Evolutionary conservation across 495 filamentous ascomycete species (phyloP), one percentile per base, ranked within the genome.

Genomic region (Penicillium crystallinum): DNA sequence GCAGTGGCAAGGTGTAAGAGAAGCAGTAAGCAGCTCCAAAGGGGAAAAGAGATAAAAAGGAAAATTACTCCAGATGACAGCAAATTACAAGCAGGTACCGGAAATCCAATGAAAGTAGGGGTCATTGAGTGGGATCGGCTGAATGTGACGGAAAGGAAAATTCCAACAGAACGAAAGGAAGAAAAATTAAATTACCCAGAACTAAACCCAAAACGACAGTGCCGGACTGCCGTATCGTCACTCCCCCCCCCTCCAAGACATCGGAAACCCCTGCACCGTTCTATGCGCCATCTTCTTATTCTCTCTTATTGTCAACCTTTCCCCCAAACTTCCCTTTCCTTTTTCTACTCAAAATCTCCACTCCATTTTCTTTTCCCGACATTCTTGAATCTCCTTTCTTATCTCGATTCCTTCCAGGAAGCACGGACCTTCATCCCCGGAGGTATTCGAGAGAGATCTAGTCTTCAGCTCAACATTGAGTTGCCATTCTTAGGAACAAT

Each of bases 381-480:
- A 62, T 62, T 61, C 59, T 54, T 61, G 55, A 46, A 45, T 53
- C 50, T 56, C 48, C 19, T 42, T 45, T 49, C 44, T 33, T 37
- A 38, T 36, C 23, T 36, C 36, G 25, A 27, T 52, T n/a, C 36
- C 58, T 46, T 44, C 54, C 31, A 6, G 48, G 41, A 39, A 56
- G 53, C 57, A 59, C 56, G 58, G 58, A 58, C 61, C 55, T 61
- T 55, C 59, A 44, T 46, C 30, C 29, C 44, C 43, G 38, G 43
- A 52, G 55, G 52, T 50, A 56, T 53, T 57, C 57, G 56, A 45
- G 14, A 9, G 5, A 60, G 54, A 59, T 66, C 60, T 61, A 50
- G 62, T 53, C 59, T 52, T 57, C 60, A 66, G 61, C 54, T 70
- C 61, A 59, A 35, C 52, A 49, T 57, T 63, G 68, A 65, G 59